A percentile compares a stretch with the other conserved stretches of the same genome.
Conservation (phyloP, 163 green algal species). For the Scenedesmus sp. region DNA sequence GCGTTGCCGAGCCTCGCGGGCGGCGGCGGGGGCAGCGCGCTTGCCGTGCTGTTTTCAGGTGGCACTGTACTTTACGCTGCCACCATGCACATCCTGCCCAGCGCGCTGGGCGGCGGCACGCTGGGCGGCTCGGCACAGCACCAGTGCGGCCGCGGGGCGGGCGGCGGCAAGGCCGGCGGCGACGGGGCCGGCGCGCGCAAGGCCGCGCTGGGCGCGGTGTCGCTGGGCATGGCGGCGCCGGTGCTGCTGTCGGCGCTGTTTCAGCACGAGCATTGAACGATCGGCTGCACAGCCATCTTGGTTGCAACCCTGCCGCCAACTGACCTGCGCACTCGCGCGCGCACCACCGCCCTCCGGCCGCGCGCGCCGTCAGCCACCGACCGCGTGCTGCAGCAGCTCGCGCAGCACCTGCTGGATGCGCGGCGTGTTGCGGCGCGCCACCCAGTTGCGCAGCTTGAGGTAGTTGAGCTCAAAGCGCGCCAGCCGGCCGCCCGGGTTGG, state of each 20-base stretch:
- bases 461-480: too few relatives aligned
- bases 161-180: conserved; percentile 4
- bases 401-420: too few relatives aligned
- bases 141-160: neutral
- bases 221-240: conserved; percentile 34
- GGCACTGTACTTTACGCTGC: conserved; percentile 47
- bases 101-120: neutral
- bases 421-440: too few relatives aligned
- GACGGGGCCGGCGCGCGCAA: neutral
- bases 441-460: too few relatives aligned
- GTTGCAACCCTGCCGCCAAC: too few relatives aligned
- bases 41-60: conserved; percentile 43
- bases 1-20: neutral
- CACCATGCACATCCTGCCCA: conserved; percentile 41
- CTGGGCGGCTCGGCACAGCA: neutral
- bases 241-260: conserved; percentile 33
- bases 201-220: conserved; percentile 37
- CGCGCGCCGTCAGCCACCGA: too few relatives aligned
- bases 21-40: conserved; percentile 10
- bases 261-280: conserved; percentile 33
- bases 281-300: too few relatives aligned
- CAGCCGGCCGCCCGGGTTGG: too few relatives aligned
- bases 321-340: too few relatives aligned
- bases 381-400: too few relatives aligned
- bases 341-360: too few relatives aligned